Evolutionary conservation across 768 basidiomycete species (phyloP).

Genomic region (Glaciozyma martinii): DNA sequence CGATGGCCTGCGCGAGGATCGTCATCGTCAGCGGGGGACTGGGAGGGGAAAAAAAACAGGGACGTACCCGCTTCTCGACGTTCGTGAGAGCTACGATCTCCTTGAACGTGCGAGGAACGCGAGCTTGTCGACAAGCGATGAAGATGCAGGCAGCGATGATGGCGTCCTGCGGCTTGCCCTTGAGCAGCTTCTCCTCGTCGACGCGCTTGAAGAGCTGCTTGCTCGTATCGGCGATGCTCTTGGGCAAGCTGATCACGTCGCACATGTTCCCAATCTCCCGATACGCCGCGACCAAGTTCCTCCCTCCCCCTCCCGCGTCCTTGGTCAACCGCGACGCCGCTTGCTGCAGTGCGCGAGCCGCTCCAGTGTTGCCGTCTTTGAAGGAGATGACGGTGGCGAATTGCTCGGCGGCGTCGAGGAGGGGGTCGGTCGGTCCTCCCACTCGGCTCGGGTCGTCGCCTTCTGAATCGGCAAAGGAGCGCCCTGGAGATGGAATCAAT

Average conservation of each 20-base stretch:
- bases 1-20: slow-evolving; percentile 38
- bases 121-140: slow-evolving; percentile 88
- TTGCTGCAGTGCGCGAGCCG: slow-evolving; percentile 83
- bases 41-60: slow-evolving; percentile 70
- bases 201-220: slow-evolving; percentile 96
- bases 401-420: slow-evolving; percentile 89
- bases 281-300: slow-evolving; percentile 78
- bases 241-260: slow-evolving; percentile 87
- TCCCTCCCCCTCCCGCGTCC: slow-evolving; percentile 66
- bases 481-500: slow-evolving; percentile 29
- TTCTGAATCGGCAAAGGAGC: slow-evolving; percentile 99
- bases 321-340: slow-evolving; percentile 64
- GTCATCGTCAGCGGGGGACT: slow-evolving; percentile 66
- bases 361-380: slow-evolving; percentile 85
- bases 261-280: slow-evolving; percentile 88
- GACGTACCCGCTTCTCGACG: slow-evolving; percentile 80
- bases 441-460: slow-evolving; percentile 99
- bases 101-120: slow-evolving; percentile 90
- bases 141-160: slow-evolving; percentile 97
- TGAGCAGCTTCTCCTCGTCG: slow-evolving; percentile 86
- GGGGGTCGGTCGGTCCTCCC: slow-evolving; percentile 85
- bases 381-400: slow-evolving; percentile 92
- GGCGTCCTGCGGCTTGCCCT: slow-evolving; percentile 82
- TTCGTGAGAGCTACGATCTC: slow-evolving; percentile 89
- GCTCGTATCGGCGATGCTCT: slow-evolving; percentile 87